Percentiles rank a stretch among this genome's conserved stretches.
Evolutionary conservation across 192 early-diverging fungal species (phyloP).

Genomic region (Chytriomyces sp.): DNA sequence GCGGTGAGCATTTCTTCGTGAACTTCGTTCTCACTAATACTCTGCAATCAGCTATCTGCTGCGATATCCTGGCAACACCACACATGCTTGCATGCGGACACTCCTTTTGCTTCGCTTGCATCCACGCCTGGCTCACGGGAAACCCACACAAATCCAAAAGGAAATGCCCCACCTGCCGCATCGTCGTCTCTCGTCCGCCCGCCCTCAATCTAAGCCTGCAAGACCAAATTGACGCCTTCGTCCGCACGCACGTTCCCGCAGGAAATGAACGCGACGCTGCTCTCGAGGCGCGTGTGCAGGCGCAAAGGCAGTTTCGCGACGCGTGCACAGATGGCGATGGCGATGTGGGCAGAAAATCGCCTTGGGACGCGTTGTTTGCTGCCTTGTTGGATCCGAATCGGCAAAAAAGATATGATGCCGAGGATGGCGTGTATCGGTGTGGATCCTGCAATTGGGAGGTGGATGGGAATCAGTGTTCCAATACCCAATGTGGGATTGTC

Average conservation of each 20-base stretch:
- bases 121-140: conserved; percentile 18
- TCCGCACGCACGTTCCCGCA: background rate
- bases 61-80: conserved; percentile 7
- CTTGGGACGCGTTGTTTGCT: conserved; percentile 19
- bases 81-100: conserved; percentile 27
- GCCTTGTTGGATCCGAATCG: too few species aligned
- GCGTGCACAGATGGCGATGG: too few species aligned
- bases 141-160: conserved; percentile 9
- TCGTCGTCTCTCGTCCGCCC: background rate
- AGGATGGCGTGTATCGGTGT: conserved; percentile 14
- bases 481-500: conserved; percentile 4
- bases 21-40: background rate
- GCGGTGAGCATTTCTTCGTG: background rate
- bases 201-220: conserved; percentile 5
- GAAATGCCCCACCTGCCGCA: conserved; percentile 4
- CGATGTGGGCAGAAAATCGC: too few species aligned
- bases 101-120: conserved; percentile 28
- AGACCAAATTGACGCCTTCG: conserved; percentile 8
- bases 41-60: conserved; percentile 7
- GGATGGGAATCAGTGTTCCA: background rate
- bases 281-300: background rate
- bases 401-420: conserved; percentile 14
- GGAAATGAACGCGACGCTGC: background rate
- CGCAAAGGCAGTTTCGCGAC: background rate
- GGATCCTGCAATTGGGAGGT: conserved; percentile 22